Base-by-base conservation (phyloP, 805 yeast genomes). In the Pichia membranifaciens region DNA sequence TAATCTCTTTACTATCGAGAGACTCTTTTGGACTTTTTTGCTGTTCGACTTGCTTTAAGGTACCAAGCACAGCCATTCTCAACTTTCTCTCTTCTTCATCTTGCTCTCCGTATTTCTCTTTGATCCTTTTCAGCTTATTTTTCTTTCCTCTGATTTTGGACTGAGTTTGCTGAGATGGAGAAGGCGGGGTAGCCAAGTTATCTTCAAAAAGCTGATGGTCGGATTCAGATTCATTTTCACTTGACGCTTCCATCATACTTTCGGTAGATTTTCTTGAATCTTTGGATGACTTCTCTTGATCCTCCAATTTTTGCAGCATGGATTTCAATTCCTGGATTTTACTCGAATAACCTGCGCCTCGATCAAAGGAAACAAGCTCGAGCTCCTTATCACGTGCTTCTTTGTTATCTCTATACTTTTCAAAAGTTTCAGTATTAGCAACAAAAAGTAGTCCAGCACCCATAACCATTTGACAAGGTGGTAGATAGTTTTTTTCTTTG, bases 391-490 rank as follows among this genome's bases (percentile, higher is more conserved):
- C 63, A 48, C 62, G 56, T 8, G 53, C 58, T 13, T 43, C 37
- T 29, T 54, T 53, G 4, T 51, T 54, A 2, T 54, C 61, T 23
- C 61, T 65, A 41, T 69, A 67, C 42, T 66, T 67, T 7, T 51
- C 56, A 15, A 69, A 61, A 2, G 79, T 70, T 2, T 74, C 72
- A 29, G 76, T 83, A 43, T 76, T 80, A 50, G 84, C 84, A 1
- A 79, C 71, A 85, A 95, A 87, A 48, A 87, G 58, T 45, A 93
- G 74, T 0, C 86, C 96, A 55, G 90, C 72, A 0, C 99, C 99
- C 93, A 93, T 84, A 1, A 82, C 88, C 57, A 90, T 63, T 55
- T 83, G 95, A n/a, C 83, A 74, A 4, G 96, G 81, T 0, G 90
- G 87, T 54, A 90, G 68, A 53, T 69, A 76, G 17, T 72, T 74